phyloP scores from a whole-genome alignment of 2,329 filamentous ascomycete species.

The Diaporthe capsici region DNA sequence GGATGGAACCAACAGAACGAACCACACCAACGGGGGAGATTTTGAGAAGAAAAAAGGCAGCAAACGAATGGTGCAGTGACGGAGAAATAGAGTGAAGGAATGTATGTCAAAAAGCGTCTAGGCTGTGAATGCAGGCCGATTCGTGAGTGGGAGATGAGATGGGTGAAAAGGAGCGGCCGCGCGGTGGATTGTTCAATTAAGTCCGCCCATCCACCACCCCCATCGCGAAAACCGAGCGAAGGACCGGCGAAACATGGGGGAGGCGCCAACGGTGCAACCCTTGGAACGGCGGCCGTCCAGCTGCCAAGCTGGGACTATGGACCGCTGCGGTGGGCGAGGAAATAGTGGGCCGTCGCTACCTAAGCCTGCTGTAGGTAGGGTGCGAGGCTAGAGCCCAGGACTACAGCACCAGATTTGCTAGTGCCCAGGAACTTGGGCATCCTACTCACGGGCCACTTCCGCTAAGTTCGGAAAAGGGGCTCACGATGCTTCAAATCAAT shows the following conservation, averaged over 20 bases:
- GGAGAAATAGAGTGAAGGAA: slow-evolving; percentile 7
- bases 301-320: slow-evolving; percentile 3
- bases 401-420: not conserved
- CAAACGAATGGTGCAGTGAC: slow-evolving; percentile 19
- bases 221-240: slow-evolving; percentile 14
- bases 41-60: not conserved
- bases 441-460: slow-evolving; percentile 21
- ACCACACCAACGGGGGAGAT: no score
- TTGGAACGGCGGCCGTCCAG: slow-evolving; percentile 3
- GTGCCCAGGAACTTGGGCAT: not conserved
- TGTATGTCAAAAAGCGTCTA: not conserved
- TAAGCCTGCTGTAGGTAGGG: not conserved
- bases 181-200: slow-evolving; percentile 9
- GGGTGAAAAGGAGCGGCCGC: slow-evolving; percentile 8
- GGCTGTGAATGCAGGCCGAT: slow-evolving; percentile 2
- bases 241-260: slow-evolving; percentile 14
- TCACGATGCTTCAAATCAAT: not conserved
- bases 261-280: not conserved
- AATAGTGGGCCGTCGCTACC: slow-evolving; percentile 5
- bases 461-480: slow-evolving; percentile 12
- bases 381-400: not conserved
- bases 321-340: not conserved
- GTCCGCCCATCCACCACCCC: not conserved
- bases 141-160: slow-evolving; percentile 14
- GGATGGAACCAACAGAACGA: slow-evolving; percentile 2